Conservation (phyloP, 2,329 filamentous ascomycete genomes). For the Fusarium mexicanum region DNA sequence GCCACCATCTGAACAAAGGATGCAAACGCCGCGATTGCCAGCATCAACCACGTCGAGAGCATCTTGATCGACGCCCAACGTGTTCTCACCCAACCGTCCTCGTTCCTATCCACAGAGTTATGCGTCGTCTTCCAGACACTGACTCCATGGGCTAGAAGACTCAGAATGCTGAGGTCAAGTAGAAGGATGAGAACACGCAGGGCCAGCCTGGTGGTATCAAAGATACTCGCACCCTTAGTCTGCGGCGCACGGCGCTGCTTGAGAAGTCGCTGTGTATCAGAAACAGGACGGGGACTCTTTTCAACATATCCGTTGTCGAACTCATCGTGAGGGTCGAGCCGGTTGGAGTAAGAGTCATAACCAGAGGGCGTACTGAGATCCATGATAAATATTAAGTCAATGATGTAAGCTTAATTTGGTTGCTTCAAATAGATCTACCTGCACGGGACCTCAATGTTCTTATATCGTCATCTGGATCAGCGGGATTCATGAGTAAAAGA, state of each 20-base stretch:
- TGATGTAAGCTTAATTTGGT: not conserved
- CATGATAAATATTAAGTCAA: not conserved
- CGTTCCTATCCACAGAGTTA: conserved; percentile 10
- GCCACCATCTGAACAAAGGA: not conserved
- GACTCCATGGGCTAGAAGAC: not conserved
- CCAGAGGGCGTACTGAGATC: conserved; percentile 1
- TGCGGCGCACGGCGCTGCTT: not conserved
- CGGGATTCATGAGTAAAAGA: not conserved
- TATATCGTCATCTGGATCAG: not conserved
- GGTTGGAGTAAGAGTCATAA: conserved; percentile 14
- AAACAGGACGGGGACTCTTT: not conserved
- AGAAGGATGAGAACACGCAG: not conserved
- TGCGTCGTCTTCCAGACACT: conserved; percentile 8
- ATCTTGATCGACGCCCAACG: conserved; percentile 4
- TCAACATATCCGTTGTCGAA: not conserved
- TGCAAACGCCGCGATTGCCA: not conserved
- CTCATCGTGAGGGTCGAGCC: conserved; percentile 14
- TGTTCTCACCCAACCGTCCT: conserved; percentile 10
- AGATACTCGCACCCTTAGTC: not conserved
- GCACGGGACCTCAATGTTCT: not conserved
- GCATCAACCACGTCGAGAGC: conserved; percentile 15
- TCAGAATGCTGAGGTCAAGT: conserved; percentile 1
- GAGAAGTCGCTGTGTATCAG: not conserved
- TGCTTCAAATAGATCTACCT: not conserved
- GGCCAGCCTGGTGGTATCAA: not conserved